Base-by-base conservation (phyloP, 805 yeast species). In the Myxozyma geophila region DNA sequence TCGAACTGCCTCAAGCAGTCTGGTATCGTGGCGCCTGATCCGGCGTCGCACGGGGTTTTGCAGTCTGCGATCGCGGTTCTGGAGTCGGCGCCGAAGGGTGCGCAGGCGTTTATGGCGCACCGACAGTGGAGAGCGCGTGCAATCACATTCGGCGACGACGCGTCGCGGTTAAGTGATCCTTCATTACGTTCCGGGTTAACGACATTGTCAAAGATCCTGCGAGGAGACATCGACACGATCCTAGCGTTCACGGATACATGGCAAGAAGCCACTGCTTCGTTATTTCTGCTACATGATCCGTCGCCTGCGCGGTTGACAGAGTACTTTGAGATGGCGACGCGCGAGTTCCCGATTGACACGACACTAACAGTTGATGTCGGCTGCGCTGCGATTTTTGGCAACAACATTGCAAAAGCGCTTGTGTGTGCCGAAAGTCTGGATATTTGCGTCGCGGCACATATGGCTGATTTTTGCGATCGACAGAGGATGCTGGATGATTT, bases 251-350 rank as follows among this genome's bases (percentile, higher is more conserved):
- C 70, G 21, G 68, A 66, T 28, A 65, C 73, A n/a, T 75, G 78
- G 78, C 73, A 66, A 48, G 77, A 74, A 40, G 72, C 71, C 13
- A 54, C 74, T 12, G 73, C 70, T 1, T 72, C 76, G 7, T 59
- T 74, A 40, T 63, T 73, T 56, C 60, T 64, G 56, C 72, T 71
- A 40, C 70, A 66, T 43, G 78, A 75, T 53, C 74, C 77, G 8
- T 49, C 72, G 1, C 69, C 67, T 1, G 53, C 68, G 8, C 64
- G 76, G 21, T 44, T 75, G 43, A 35, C 53, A 19, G 77, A 73
- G 35, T 75, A 70, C 58, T 76, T 58, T 57, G 54, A 66, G 1
- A 28, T 43, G 28, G 73, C 74, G 0, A 57, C 64, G 0, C 61
- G 62, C 35, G 49, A 41, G 8, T 61, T 64, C 33, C 74, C 75